Evolutionary conservation across 805 yeast genomes (phyloP), one percentile per base, ranked within the genome.

Genomic region (Myxozyma melibiosi): DNA sequence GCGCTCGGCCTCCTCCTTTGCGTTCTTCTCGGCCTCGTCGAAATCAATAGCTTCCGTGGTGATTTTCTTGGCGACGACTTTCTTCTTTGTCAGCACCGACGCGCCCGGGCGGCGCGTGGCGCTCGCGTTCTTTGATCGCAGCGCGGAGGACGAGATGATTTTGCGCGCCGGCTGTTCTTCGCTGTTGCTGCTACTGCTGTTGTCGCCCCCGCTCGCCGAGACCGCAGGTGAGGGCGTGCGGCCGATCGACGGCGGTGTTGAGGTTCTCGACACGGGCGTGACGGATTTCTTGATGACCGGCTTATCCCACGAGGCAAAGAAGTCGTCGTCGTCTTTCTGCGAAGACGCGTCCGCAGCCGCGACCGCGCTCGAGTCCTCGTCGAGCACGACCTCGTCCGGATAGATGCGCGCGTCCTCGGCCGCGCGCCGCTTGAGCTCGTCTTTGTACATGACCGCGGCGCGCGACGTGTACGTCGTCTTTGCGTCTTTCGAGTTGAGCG

Each of bases 231-330:
- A 55, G 9, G 58, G 41, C 6, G 44, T 47, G 13, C 65, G 57
- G 33, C 60, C 64, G n/a, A 61, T 43, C 18, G 31, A 52, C 20
- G 65, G 51, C 20, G 75, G 73, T 14, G 76, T 71, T 14, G 67
- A 71, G 38, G 71, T 67, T 40, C 66, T 71, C 31, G 70, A 74
- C 4, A 85, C 73, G 16, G 80, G 73, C 25, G 79, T 64, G 24
- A 41, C 16, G 13, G 74, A 66, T 51, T 67, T 66, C 48, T 67
- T 66, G 41, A 73, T 73, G 42, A 76, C 73, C n/a, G 96, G 90
- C 68, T 89, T 89, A 56, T 88, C 89, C 94, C 96, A 91, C 69
- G 84, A 85, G 52, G 94, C 81, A 74, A 94, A 94, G 72, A 94
- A 94, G 73, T 90, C 97, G 71, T 90, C 96, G 25, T 79, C 80